These are phyloP conservation scores for Insectozyma bohioensis DNA, from an alignment of 1,139 yeast genomes.

Conservation along the genomic window DNA sequence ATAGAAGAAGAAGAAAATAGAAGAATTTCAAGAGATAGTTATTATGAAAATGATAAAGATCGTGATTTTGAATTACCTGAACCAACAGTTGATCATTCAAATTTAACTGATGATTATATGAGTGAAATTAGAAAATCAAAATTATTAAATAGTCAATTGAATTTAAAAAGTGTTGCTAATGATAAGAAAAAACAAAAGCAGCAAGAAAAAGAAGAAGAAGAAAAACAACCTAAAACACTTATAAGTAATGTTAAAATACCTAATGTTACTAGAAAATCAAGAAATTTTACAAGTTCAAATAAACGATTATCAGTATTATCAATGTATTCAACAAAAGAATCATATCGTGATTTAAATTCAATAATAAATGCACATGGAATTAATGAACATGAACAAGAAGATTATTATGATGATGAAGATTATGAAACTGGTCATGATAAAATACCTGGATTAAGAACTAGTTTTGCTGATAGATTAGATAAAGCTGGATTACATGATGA, in stretches of 20 bases:
- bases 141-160: conserved; percentile 43
- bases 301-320: conserved; percentile 71
- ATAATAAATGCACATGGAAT: conserved; percentile 33
- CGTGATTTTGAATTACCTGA: conserved; percentile 36
- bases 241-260: conserved; percentile 68
- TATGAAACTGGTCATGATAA: conserved; percentile 21
- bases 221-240: conserved; percentile 28
- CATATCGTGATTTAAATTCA: conserved; percentile 61
- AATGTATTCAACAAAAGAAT: conserved; percentile 65
- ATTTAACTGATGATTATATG: conserved; percentile 46
- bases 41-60: conserved; percentile 19
- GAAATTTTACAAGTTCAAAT: conserved; percentile 58
- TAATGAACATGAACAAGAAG: conserved; percentile 5
- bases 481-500: conserved; percentile 33
- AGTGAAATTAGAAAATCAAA: conserved; percentile 45
- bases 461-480: conserved; percentile 46
- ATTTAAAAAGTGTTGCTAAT: conserved; percentile 30
- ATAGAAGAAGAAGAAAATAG: conserved; percentile 13
- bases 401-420: conserved; percentile 33
- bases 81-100: conserved; percentile 36
- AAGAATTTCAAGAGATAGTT: conserved; percentile 22
- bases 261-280: conserved; percentile 66
- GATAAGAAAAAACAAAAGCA: too few species aligned
- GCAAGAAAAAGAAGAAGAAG: background rate
- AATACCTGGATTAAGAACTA: conserved; percentile 37